Conservation (phyloP, 768 basidiomycete species). For the Udeniomyces megalosporus region DNA sequence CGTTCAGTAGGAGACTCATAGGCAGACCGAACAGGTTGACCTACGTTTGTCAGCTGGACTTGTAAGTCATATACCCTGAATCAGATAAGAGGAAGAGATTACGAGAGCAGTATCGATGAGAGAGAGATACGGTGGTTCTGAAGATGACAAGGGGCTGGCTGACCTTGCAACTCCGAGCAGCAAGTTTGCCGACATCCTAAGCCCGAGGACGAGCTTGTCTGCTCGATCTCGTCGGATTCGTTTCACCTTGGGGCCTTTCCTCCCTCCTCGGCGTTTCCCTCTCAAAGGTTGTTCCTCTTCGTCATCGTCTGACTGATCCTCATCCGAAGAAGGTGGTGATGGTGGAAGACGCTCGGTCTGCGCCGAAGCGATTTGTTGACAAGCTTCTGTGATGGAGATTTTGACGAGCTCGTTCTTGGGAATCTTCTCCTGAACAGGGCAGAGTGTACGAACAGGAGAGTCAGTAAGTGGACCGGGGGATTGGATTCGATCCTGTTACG, state of each 20-base stretch:
- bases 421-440: background rate
- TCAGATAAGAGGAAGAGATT: background rate
- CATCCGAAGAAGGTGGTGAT: background rate
- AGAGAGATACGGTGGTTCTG: background rate
- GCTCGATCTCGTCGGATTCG: background rate
- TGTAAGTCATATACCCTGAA: constrained; percentile 10
- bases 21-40: background rate
- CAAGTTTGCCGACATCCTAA: constrained; percentile 11
- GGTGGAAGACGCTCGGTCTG: background rate
- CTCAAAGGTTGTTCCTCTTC: background rate
- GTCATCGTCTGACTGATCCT: background rate
- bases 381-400: constrained; percentile 8
- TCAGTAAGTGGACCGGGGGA: background rate
- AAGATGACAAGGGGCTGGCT: background rate
- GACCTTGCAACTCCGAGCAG: constrained; percentile 9
- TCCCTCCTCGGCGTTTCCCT: background rate
- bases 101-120: background rate
- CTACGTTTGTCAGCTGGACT: background rate
- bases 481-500: background rate
- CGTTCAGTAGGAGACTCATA: background rate
- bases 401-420: constrained; percentile 9
- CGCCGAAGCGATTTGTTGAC: background rate
- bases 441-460: background rate
- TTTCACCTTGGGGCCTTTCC: background rate
- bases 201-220: background rate